Evolutionary conservation across 2,329 filamentous ascomycete species (phyloP).

Genomic region (Colletotrichum musae): DNA sequence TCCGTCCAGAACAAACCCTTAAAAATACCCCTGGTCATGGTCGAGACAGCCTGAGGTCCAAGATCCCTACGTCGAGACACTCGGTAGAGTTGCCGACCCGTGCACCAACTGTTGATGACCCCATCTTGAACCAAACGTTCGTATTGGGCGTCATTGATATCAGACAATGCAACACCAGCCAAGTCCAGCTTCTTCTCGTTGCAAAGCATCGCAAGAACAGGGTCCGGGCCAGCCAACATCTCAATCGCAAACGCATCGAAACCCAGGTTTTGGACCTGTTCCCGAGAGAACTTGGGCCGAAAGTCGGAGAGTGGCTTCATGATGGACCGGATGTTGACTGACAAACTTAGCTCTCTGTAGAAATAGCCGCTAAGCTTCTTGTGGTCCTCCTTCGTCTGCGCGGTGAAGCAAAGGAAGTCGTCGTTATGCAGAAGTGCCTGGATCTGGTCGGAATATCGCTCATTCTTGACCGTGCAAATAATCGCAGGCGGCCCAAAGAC

Average conservation of each 20-base stretch:
- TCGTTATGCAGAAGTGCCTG: slow-evolving; percentile 65
- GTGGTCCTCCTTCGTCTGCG: slow-evolving; percentile 83
- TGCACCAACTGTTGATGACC: slow-evolving; percentile 78
- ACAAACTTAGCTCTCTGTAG: slow-evolving; percentile 74
- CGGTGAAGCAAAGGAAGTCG: slow-evolving; percentile 79
- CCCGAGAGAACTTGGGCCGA: slow-evolving; percentile 65
- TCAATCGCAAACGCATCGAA: slow-evolving; percentile 88
- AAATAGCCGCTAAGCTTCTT: slow-evolving; percentile 78
- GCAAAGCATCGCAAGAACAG: slow-evolving; percentile 91
- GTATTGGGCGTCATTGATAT: slow-evolving; percentile 78
- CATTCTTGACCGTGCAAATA: slow-evolving; percentile 83
- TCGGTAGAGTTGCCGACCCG: slow-evolving; percentile 74
- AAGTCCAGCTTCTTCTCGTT: slow-evolving; percentile 77
- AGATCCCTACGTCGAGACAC: slow-evolving; percentile 85
- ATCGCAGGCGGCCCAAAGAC: slow-evolving; percentile 88
- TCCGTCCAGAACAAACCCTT: slow-evolving; percentile 81
- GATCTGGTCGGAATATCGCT: slow-evolving; percentile 71
- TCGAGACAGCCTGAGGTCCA: slow-evolving; percentile 80
- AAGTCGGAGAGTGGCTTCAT: slow-evolving; percentile 68
- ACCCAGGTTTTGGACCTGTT: slow-evolving; percentile 72
- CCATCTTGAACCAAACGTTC: slow-evolving; percentile 71
- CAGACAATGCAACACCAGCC: slow-evolving; percentile 74
- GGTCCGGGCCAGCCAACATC: slow-evolving; percentile 82
- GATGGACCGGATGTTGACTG: slow-evolving; percentile 80
- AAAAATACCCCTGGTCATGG: slow-evolving; percentile 72